Evolutionary conservation across 352 stramenopile species (phyloP), one percentile per base, ranked within the genome.

Genomic region (Phytophthora meadii): DNA sequence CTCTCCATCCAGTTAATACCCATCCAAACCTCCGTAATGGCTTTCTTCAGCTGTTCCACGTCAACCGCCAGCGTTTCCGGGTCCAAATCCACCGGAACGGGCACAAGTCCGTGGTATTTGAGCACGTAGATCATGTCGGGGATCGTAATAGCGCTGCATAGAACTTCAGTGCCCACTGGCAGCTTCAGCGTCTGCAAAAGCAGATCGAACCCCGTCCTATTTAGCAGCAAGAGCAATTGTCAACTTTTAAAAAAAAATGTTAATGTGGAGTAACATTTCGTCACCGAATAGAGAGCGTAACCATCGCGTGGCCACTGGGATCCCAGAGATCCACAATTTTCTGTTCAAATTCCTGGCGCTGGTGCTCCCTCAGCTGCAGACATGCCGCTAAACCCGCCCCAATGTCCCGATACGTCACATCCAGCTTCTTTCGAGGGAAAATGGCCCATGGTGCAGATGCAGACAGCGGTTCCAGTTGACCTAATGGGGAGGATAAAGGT

Each of bases 131-230:
- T 72, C 88, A 95, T 94, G 61, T 95, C 88, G 0, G 85, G 84
- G 64, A 95, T 95, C 7, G 88, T 95, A 37, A 95, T 87, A 25
- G 88, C 85, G 68, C 79, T 91, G 61, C 86, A 92, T 15, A 95
- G 70, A 44, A 95, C 80, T 55, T 93, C 79, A 53, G 73, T 90
- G 14, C 83, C 84, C 22, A 32, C 40, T 6, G 85, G 84, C n/a
- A 93, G 74, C 53, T 85, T 76, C 25, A 93, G 77, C 32, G 86
- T 89, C 63, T 92, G 80, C 39, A 95, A 57, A 32, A 95, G 59
- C 45, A 93, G 70, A 55, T 95, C 88, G 62, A 95, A 93, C 1
- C 81, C 88, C 40, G 88, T 95, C 10, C 88, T 95, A 54, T 8
- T 15, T 12, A 55, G 3, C 32, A 65, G 17, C 37, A 55, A 17